A percentile compares a stretch with the other conserved stretches of the same genome.
These are phyloP conservation scores for Fusarium napiforme DNA, from an alignment of 2,329 filamentous ascomycete genomes.

Conservation along the genomic window DNA sequence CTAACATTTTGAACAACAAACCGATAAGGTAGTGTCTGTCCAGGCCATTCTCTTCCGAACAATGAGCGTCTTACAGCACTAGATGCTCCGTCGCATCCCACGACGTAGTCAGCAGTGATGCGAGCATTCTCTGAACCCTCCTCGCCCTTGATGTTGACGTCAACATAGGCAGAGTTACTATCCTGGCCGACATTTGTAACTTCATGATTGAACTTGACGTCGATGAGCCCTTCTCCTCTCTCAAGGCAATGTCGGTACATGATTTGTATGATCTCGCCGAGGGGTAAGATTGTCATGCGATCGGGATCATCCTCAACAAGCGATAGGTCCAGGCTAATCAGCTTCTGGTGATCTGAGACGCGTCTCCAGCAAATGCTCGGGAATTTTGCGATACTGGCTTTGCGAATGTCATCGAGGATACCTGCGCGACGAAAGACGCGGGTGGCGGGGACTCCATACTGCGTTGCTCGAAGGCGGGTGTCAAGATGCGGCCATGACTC, in stretches of 20 bases:
- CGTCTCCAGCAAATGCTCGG: conserved; percentile 7
- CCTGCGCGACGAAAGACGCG: conserved; percentile 2
- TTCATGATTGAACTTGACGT: conserved; percentile 3
- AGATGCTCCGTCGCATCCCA: conserved; percentile 6
- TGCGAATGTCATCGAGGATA: neutral
- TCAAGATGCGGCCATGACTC: conserved; percentile 10
- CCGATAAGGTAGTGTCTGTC: neutral
- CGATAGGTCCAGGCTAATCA: neutral
- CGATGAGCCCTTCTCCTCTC: neutral
- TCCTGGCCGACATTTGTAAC: neutral
- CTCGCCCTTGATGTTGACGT: neutral
- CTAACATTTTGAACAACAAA: conserved; percentile 8
- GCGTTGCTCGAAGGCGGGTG: neutral
- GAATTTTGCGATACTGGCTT: neutral
- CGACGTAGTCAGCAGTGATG: conserved; percentile 1
- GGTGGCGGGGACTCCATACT: conserved; percentile 6
- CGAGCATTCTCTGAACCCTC: no score
- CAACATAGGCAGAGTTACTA: neutral
- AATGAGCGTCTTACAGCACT: neutral
- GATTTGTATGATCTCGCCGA: conserved; percentile 1
- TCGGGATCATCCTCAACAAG: conserved; percentile 9
- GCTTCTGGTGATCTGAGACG: neutral
- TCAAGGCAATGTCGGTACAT: neutral
- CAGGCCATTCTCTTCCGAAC: conserved; percentile 1
- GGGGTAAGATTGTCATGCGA: neutral